Evolutionary conservation across 2,329 filamentous ascomycete genomes (phyloP).

Genomic region (Pestalotiopsis sp.): DNA sequence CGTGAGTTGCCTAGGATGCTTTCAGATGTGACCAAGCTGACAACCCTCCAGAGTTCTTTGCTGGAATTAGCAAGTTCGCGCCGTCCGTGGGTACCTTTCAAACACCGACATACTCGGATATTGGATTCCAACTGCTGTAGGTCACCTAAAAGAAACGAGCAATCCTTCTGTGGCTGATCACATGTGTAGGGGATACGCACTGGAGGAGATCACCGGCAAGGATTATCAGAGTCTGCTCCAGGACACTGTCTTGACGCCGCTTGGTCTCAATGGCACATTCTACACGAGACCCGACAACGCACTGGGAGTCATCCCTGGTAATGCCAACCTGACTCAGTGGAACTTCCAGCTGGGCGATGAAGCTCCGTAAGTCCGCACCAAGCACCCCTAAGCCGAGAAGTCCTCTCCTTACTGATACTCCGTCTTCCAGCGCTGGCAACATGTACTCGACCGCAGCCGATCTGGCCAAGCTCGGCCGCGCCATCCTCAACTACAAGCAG

Average conservation of each 20-base stretch:
- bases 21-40: not conserved
- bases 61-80: slow-evolving; percentile 27
- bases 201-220: slow-evolving; percentile 39
- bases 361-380: slow-evolving; percentile 20
- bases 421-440: slow-evolving; percentile 30
- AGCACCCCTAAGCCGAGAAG: not conserved
- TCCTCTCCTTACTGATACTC: slow-evolving; percentile 11
- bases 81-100: slow-evolving; percentile 26
- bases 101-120: slow-evolving; percentile 29
- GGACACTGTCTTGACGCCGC: slow-evolving; percentile 36
- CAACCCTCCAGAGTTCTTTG: slow-evolving; percentile 25
- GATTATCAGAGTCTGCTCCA: slow-evolving; percentile 35
- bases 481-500: slow-evolving; percentile 34
- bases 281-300: slow-evolving; percentile 27
- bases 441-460: slow-evolving; percentile 37
- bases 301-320: slow-evolving; percentile 38
- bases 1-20: slow-evolving; percentile 21
- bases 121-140: slow-evolving; percentile 31
- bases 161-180: slow-evolving; percentile 31
- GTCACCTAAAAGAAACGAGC: slow-evolving; percentile 16
- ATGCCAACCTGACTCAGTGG: slow-evolving; percentile 26
- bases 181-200: slow-evolving; percentile 36
- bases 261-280: slow-evolving; percentile 39
- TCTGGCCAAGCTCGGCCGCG: slow-evolving; percentile 29
- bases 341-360: slow-evolving; percentile 29